Evolutionary conservation across 768 basidiomycete genomes (phyloP).

Genomic region (Tulasnella sp.): DNA sequence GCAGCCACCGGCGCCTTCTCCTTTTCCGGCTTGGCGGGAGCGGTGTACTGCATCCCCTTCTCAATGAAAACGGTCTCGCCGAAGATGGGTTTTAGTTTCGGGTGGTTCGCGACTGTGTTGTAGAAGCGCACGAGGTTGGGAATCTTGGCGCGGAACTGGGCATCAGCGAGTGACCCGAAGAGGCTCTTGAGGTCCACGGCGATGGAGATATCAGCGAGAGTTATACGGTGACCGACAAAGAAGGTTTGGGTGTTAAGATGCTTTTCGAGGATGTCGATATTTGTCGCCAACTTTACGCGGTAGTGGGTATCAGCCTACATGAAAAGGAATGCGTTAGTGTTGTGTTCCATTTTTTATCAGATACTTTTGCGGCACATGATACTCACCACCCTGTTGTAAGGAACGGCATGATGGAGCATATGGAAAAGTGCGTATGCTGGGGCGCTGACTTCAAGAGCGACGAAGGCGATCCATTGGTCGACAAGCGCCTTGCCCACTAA

Average conservation of each 20-base stretch:
- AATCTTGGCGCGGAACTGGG: slow-evolving; percentile 48
- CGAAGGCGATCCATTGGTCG: slow-evolving; percentile 76
- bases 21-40: slow-evolving; percentile 43
- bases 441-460: slow-evolving; percentile 51
- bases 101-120: slow-evolving; percentile 82
- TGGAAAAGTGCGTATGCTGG: slow-evolving; percentile 30
- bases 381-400: slow-evolving; percentile 78
- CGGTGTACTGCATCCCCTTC: slow-evolving; percentile 55
- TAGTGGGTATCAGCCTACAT: slow-evolving; percentile 46
- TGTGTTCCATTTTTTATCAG: neutral
- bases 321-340: neutral
- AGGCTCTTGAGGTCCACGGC: slow-evolving; percentile 48
- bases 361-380: neutral
- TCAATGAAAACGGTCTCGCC: slow-evolving; percentile 51
- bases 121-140: slow-evolving; percentile 74
- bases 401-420: slow-evolving; percentile 36
- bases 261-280: slow-evolving; percentile 56
- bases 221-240: slow-evolving; percentile 89
- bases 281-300: slow-evolving; percentile 42
- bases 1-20: slow-evolving; percentile 25
- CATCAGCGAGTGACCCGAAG: slow-evolving; percentile 47
- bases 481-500: slow-evolving; percentile 60
- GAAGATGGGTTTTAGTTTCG: slow-evolving; percentile 55
- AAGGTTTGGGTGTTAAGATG: slow-evolving; percentile 73
- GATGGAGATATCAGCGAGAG: slow-evolving; percentile 74